A percentile compares a stretch with the other conserved stretches of the same genome.
Conservation (phyloP, 768 basidiomycete genomes). For the Clavaria fumosa region DNA sequence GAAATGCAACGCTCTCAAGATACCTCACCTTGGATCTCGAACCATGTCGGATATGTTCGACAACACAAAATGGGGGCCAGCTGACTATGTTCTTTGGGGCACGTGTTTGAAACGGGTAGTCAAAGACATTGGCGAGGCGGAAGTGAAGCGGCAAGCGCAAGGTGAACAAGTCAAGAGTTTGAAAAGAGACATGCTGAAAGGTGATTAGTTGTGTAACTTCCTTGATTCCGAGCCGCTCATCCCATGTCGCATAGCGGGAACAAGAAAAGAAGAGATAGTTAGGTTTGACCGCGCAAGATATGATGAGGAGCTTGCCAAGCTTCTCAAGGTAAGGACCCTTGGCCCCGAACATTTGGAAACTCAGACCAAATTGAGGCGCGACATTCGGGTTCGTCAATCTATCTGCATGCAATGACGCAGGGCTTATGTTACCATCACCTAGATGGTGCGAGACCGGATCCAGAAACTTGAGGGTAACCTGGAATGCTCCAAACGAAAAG, state of each 20-base stretch:
- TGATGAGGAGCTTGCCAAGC: constrained; percentile 66
- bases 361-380: constrained; percentile 58
- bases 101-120: constrained; percentile 32
- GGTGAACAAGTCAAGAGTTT: constrained; percentile 35
- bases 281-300: constrained; percentile 65
- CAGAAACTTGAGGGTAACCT: constrained; percentile 70
- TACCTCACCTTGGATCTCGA: constrained; percentile 24
- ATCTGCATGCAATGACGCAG: not conserved
- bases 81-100: constrained; percentile 37
- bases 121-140: constrained; percentile 35
- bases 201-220: constrained; percentile 20
- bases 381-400: constrained; percentile 41
- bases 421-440: constrained; percentile 3
- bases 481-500: constrained; percentile 49
- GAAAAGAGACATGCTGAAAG: constrained; percentile 52
- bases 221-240: constrained; percentile 1
- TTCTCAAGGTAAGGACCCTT: constrained; percentile 60
- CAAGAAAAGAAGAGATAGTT: constrained; percentile 68
- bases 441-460: constrained; percentile 60
- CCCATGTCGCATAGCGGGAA: constrained; percentile 37
- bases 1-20: constrained; percentile 22
- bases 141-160: constrained; percentile 26
- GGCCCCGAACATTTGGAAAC: constrained; percentile 80
- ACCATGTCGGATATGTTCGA: constrained; percentile 32
- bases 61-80: constrained; percentile 35